A percentile compares a stretch with the other conserved stretches of the same genome.
Evolutionary conservation across 106 monocot genomes (phyloP).

Genomic region (Platanthera zijinensis): DNA sequence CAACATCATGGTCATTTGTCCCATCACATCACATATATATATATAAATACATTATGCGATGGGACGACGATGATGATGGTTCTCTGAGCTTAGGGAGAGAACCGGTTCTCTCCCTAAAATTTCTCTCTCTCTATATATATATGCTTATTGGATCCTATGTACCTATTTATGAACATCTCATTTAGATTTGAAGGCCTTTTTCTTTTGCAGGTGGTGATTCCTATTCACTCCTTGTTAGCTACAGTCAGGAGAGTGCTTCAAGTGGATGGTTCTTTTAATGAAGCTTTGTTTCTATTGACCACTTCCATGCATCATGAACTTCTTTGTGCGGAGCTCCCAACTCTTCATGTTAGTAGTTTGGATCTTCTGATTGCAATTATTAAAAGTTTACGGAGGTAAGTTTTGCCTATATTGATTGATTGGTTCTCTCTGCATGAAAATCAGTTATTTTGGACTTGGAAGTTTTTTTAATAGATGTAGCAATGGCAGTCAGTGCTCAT

Average conservation of each 20-base stretch:
- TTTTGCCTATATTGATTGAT: neutral
- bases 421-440: neutral
- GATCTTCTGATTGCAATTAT: constrained; percentile 69
- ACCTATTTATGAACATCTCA: neutral
- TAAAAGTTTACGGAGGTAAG: constrained; percentile 60
- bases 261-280: constrained; percentile 67
- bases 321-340: constrained; percentile 76
- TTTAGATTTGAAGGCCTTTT: neutral
- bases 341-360: constrained; percentile 53
- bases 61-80: too few relatives aligned
- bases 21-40: too few relatives aligned
- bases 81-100: too few relatives aligned
- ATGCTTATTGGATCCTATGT: neutral
- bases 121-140: too few relatives aligned
- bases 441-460: neutral
- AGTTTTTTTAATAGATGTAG: neutral
- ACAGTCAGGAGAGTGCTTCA: constrained; percentile 61
- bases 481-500: neutral
- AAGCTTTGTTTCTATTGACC: constrained; percentile 34
- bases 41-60: too few relatives aligned
- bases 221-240: constrained; percentile 40
- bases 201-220: constrained; percentile 42
- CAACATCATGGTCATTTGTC: too few relatives aligned
- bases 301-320: constrained; percentile 83
- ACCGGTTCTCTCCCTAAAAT: too few relatives aligned